A percentile compares a stretch with the other conserved stretches of the same genome.
Conservation (phyloP, 2,329 filamentous ascomycete genomes). For the Neobulgaria alba region DNA sequence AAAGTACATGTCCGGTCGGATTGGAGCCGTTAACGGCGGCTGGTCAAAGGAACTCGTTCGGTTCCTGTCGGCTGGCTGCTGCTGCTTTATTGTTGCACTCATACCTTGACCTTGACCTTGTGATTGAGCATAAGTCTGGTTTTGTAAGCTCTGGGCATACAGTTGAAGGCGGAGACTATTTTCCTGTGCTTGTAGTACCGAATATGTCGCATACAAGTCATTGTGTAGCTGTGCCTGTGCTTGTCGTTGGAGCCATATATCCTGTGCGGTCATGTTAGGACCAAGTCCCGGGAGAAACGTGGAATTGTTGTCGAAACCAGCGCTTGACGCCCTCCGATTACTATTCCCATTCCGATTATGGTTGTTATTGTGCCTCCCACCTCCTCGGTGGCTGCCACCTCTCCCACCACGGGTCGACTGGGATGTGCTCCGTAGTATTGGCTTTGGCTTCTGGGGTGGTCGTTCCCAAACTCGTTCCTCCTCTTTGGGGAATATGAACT, state of each 20-base stretch:
- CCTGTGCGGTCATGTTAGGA: constrained; percentile 21
- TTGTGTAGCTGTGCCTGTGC: constrained; percentile 30
- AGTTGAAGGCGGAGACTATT: constrained; percentile 38
- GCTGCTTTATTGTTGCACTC: constrained; percentile 28
- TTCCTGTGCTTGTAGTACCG: constrained; percentile 35
- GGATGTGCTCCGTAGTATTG: constrained; percentile 45
- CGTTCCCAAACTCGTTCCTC: constrained; percentile 47
- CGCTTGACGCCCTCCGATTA: constrained; percentile 27
- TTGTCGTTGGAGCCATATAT: constrained; percentile 28
- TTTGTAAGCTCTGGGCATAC: constrained; percentile 35
- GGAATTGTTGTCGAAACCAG: constrained; percentile 23
- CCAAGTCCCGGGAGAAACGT: constrained; percentile 18
- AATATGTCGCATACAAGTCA: constrained; percentile 30
- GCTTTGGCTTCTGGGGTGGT: constrained; percentile 43
- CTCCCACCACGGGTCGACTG: constrained; percentile 37
- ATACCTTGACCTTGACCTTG: constrained; percentile 29
- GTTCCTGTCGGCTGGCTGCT: constrained; percentile 39
- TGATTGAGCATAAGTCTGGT: constrained; percentile 34
- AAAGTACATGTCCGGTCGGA: constrained; percentile 48
- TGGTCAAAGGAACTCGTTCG: constrained; percentile 57
- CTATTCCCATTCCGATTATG: constrained; percentile 22
- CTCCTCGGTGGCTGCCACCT: constrained; percentile 20
- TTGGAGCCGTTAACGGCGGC: constrained; percentile 47
- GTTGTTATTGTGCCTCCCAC: constrained; percentile 20
- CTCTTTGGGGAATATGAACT: constrained; percentile 81